A percentile compares a stretch with the other conserved stretches of the same genome.
These are phyloP conservation scores for Petunia axillaris DNA, from an alignment of 257 asterid genomes.

Conservation along the genomic window DNA sequence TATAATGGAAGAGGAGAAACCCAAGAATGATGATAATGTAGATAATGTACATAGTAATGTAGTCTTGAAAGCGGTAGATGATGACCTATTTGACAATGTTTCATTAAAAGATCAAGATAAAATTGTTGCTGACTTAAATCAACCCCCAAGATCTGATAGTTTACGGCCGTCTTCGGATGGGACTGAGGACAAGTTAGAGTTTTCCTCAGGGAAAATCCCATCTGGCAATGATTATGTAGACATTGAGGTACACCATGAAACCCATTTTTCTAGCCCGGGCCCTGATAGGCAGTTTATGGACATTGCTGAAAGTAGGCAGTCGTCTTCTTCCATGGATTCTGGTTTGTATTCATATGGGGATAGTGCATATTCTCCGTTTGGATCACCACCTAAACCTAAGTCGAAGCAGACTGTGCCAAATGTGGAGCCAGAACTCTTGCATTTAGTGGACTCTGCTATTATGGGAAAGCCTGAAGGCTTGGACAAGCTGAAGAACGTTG, in stretches of 20 bases:
- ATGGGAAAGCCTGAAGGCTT: conserved; percentile 97
- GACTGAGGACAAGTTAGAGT: conserved; percentile 63
- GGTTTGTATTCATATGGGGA: conserved; percentile 57
- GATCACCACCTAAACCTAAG: conserved; percentile 72
- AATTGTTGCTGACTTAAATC: conserved; percentile 41
- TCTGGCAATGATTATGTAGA: conserved; percentile 51
- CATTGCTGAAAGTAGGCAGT: conserved; percentile 42
- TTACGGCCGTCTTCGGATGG: conserved; percentile 52
- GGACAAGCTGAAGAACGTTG: conserved; percentile 80
- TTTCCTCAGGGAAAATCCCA: conserved; percentile 51
- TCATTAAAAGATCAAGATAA: conserved; percentile 71
- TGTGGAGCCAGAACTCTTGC: conserved; percentile 97
- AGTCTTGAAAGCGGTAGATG: conserved; percentile 50
- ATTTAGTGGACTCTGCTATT: conserved; percentile 96
- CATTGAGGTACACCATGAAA: conserved; percentile 49
- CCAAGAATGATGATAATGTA: conserved; percentile 37
- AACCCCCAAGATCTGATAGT: conserved; percentile 47
- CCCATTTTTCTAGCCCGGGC: conserved; percentile 55
- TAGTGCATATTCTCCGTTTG: conserved; percentile 56
- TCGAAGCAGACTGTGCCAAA: conserved; percentile 61
- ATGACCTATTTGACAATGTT: conserved; percentile 70
- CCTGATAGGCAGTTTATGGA: conserved; percentile 48
- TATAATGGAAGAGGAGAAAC: conserved; percentile 73
- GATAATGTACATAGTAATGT: conserved; percentile 44
- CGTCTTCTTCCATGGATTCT: conserved; percentile 70